A percentile compares a stretch with the other conserved stretches of the same genome.
Evolutionary conservation across 164 flowering plant genomes (phyloP).

Genomic region (Cinnamomum micranthum): DNA sequence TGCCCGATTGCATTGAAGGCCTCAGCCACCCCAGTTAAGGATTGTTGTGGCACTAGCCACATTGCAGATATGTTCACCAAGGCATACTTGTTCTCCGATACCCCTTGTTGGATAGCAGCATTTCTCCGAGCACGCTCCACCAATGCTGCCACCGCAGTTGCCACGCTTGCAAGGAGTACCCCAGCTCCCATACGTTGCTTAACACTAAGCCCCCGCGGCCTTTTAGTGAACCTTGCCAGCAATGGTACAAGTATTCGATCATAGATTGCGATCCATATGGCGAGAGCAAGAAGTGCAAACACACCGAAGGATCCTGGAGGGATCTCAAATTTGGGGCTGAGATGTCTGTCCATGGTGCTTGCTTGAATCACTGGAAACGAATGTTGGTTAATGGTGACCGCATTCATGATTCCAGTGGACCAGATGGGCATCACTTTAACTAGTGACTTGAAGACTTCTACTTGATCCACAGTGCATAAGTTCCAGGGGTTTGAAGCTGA

Average conservation of each 20-base stretch:
- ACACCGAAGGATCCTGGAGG: slow-evolving; percentile 49
- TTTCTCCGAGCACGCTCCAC: slow-evolving; percentile 46
- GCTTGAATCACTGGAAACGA: slow-evolving; percentile 43
- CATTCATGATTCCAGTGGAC: slow-evolving; percentile 39
- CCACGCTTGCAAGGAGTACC: slow-evolving; percentile 19
- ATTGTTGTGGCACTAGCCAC: slow-evolving; percentile 72
- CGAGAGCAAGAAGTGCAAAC: slow-evolving; percentile 26
- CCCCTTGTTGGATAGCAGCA: slow-evolving; percentile 41
- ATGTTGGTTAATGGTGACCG: slow-evolving; percentile 19
- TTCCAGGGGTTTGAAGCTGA: slow-evolving; percentile 35
- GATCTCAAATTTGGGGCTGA: slow-evolving; percentile 39
- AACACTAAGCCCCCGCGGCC: slow-evolving; percentile 29
- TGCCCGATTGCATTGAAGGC: slow-evolving; percentile 75
- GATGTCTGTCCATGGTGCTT: slow-evolving; percentile 46
- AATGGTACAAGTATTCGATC: slow-evolving; percentile 39
- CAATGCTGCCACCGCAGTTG: slow-evolving; percentile 24
- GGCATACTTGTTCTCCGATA: slow-evolving; percentile 13
- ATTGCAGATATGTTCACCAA: slow-evolving; percentile 70
- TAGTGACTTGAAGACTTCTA: slow-evolving; percentile 41
- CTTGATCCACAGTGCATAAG: slow-evolving; percentile 44
- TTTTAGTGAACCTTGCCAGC: slow-evolving; percentile 26
- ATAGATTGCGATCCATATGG: slow-evolving; percentile 44
- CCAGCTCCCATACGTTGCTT: slow-evolving; percentile 54
- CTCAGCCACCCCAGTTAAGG: slow-evolving; percentile 64
- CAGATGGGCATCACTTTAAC: slow-evolving; percentile 44